phyloP scores from a whole-genome alignment of 2,329 filamentous ascomycete species.

The Ceratocystis smalleyi region DNA sequence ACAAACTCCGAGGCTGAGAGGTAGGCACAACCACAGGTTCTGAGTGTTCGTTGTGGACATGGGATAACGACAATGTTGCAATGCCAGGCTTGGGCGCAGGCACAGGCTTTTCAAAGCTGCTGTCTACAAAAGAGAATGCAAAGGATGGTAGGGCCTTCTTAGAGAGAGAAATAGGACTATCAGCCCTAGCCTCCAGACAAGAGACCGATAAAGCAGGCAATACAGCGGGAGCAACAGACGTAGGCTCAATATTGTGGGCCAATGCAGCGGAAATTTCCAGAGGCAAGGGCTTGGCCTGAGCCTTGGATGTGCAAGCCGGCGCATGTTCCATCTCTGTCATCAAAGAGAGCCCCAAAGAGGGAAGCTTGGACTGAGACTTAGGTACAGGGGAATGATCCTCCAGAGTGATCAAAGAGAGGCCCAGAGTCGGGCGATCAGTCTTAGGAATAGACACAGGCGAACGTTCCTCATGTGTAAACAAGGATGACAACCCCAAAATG shows the following conservation, averaged over 20 bases:
- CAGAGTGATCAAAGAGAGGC: constrained; percentile 20
- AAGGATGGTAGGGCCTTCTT: not conserved
- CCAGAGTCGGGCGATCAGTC: constrained; percentile 20
- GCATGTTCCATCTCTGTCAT: not conserved
- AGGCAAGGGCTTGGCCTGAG: not conserved
- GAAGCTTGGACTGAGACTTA: constrained; percentile 22
- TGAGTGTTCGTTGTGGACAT: not conserved
- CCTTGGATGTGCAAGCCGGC: not conserved
- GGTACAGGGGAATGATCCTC: constrained; percentile 18
- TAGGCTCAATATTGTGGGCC: constrained; percentile 23
- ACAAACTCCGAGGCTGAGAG: constrained; percentile 17
- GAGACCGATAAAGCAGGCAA: constrained; percentile 3
- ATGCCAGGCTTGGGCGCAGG: not conserved
- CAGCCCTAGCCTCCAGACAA: not conserved
- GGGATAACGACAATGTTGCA: not conserved
- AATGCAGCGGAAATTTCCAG: constrained; percentile 18
- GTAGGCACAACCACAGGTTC: constrained; percentile 6
- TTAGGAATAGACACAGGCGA: constrained; percentile 22
- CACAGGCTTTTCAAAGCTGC: not conserved
- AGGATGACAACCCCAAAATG: constrained; percentile 18
- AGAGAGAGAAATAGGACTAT: not conserved
- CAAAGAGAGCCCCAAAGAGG: constrained; percentile 22
- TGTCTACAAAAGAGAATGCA: constrained; percentile 1
- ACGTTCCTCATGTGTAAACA: not conserved
- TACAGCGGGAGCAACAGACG: constrained; percentile 14